Evolutionary conservation across 1,139 yeast genomes (phyloP).

Genomic region (Geotrichum cucujoidarum): DNA sequence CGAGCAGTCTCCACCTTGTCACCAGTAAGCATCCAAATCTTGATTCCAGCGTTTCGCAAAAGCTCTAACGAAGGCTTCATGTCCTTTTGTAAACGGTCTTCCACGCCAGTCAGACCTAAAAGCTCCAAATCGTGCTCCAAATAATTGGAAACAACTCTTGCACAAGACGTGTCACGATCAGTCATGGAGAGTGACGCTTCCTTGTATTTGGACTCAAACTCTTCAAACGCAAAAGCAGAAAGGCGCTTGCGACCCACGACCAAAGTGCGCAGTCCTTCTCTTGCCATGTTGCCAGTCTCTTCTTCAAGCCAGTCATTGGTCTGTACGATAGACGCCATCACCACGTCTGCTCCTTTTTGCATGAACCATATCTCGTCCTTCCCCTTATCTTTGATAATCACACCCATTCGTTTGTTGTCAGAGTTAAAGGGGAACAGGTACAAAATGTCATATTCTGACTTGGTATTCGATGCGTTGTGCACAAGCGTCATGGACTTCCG

Average conservation of each 20-base stretch:
- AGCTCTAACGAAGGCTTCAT: conserved; percentile 90
- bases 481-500: conserved; percentile 64
- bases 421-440: conserved; percentile 92
- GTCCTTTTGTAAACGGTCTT: conserved; percentile 85
- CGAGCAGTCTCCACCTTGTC: conserved; percentile 98
- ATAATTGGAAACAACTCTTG: conserved; percentile 57
- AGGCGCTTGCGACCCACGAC: conserved; percentile 83
- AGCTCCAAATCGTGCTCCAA: conserved; percentile 82
- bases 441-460: conserved; percentile 59
- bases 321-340: conserved; percentile 80
- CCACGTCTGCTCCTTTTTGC: conserved; percentile 95
- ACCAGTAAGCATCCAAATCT: conserved; percentile 98
- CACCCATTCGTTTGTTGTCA: conserved; percentile 95
- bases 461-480: conserved; percentile 56
- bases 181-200: conserved; percentile 75
- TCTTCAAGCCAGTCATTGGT: conserved; percentile 95
- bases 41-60: conserved; percentile 90
- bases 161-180: conserved; percentile 71
- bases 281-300: conserved; percentile 95
- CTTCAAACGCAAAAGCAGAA: conserved; percentile 49
- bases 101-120: conserved; percentile 94
- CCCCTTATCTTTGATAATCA: conserved; percentile 60
- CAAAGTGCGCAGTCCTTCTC: conserved; percentile 93
- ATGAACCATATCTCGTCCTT: conserved; percentile 75
- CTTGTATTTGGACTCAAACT: conserved; percentile 59